Evolutionary conservation across 129 eudicot species (phyloP).

Genomic region (Flaveria linearis): DNA sequence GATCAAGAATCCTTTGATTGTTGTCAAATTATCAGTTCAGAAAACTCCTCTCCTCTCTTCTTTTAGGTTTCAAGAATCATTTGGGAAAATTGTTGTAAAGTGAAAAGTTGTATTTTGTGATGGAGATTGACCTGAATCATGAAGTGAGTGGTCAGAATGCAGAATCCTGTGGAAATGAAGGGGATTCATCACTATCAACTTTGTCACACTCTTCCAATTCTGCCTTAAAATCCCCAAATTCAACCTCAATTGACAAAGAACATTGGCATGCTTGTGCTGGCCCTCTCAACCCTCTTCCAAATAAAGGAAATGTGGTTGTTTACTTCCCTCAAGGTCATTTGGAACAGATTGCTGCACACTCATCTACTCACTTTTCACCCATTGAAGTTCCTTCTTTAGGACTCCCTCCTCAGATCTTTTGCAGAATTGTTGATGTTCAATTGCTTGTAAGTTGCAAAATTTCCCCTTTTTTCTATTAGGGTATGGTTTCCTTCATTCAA

Average conservation of each 20-base stretch:
- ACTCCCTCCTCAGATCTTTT: conserved; percentile 85
- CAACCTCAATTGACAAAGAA: conserved; percentile 59
- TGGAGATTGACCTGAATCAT: conserved; percentile 97
- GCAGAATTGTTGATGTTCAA: conserved; percentile 75
- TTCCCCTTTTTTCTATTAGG: background rate
- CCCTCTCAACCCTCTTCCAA: conserved; percentile 72
- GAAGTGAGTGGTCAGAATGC: conserved; percentile 50
- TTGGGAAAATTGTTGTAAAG: conserved; percentile 2
- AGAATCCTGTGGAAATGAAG: conserved; percentile 35
- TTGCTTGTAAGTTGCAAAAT: conserved; percentile 58
- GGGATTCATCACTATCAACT: conserved; percentile 43
- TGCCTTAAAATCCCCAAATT: background rate
- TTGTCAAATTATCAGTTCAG: background rate
- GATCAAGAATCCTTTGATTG: conserved; percentile 38
- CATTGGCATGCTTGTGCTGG: conserved; percentile 99
- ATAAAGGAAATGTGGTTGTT: conserved; percentile 79
- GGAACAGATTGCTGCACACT: conserved; percentile 68
- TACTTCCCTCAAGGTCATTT: conserved; percentile 93
- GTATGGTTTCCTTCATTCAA: conserved; percentile 9
- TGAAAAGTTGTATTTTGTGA: conserved; percentile 27
- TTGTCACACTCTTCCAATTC: conserved; percentile 29
- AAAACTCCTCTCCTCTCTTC: background rate
- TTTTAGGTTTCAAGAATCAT: conserved; percentile 33
- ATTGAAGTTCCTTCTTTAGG: conserved; percentile 69
- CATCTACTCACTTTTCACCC: conserved; percentile 56